Base-by-base conservation (phyloP, 176 grass and related monocot genomes). In the bread wheat (Triticum aestivum) region DNA sequence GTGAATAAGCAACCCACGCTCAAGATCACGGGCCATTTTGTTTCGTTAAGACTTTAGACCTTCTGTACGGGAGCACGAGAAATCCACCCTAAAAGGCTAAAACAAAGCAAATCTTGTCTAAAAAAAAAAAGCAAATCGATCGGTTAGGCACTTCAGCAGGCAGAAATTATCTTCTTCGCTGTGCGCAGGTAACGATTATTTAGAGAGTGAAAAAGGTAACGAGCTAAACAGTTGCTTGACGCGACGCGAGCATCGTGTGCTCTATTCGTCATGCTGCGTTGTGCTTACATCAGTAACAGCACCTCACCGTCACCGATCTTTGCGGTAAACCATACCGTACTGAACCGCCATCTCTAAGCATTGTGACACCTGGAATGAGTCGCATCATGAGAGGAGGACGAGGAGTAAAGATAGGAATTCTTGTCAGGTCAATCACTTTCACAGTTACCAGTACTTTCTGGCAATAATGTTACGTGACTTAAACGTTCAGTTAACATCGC, bases 211-310 rank as follows among this genome's bases (percentile, higher is more conserved):
- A 41, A 41, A 10, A 41, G 30, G 75, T 37, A 49, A 1, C 12
- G 17, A 33, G 11, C 47, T 33, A 20, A 26, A 32, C 75, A 10
- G 10, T 9, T 14, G 42, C 72, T 18, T 26, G 45, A 51, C 29
- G 42, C 76, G 30, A 78, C 32, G 30, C 49, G 18, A 24, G 20
- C 5, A 56, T 8, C 1, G 9, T 4, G 20, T 67, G 65, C 29
- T 33, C 14, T 67, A 26, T 5, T 76, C 75, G 56, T 62, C 77
- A 79, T 4, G 77, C 56, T 79, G 77, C 56, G 77, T 34, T 79
- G 77, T 62, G 77, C 77, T 79, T 9, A 79, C 77, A 59, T 79
- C 77, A 30, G 4, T 66, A 66, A 13, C 62, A 65, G 9, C 11
- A 9, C 61, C 21, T 63, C 61, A 63, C 62, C 23, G 64, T 63